A percentile compares a stretch with the other conserved stretches of the same genome.
Conservation (phyloP, 2,329 filamentous ascomycete species). For the Grosmannia penicillata region DNA sequence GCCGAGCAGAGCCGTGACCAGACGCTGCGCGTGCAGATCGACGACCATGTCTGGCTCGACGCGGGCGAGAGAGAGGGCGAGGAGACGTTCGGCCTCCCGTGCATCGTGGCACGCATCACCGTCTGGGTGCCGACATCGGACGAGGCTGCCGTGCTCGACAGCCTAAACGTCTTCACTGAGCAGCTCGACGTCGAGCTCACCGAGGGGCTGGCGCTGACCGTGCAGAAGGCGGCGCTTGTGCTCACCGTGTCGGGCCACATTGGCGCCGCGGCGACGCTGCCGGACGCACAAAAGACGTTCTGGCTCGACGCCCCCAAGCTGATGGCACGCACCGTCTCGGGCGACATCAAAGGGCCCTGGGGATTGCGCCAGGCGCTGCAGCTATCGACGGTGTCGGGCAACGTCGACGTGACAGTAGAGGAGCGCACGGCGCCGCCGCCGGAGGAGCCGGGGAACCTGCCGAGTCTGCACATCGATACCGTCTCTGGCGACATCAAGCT, state of each 20-base stretch:
- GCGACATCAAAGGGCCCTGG: constrained; percentile 30
- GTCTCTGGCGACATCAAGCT: constrained; percentile 28
- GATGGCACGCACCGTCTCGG: constrained; percentile 20
- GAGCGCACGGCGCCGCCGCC: constrained; percentile 1
- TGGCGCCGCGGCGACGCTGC: background rate
- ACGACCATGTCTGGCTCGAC: constrained; percentile 3
- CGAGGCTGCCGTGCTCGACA: constrained; percentile 16
- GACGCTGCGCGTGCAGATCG: constrained; percentile 18
- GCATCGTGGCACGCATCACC: constrained; percentile 32
- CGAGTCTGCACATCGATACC: constrained; percentile 25
- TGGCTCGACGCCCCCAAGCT: background rate
- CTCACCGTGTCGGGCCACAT: constrained; percentile 20
- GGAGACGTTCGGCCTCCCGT: constrained; percentile 17
- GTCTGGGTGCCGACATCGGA: constrained; percentile 28
- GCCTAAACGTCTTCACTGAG: constrained; percentile 20
- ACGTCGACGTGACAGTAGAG: constrained; percentile 22
- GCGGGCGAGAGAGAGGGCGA: background rate
- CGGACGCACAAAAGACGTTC: background rate
- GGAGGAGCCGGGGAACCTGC: constrained; percentile 24
- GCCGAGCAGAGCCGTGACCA: constrained; percentile 17
- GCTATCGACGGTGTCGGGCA: constrained; percentile 28
- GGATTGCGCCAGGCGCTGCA: constrained; percentile 33
- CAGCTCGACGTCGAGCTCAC: constrained; percentile 26
- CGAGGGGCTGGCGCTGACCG: constrained; percentile 23
- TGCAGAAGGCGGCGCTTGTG: constrained; percentile 17